Evolutionary conservation across 768 basidiomycete species (phyloP), one percentile per base, ranked within the genome.

Genomic region (Calocera viscosa): DNA sequence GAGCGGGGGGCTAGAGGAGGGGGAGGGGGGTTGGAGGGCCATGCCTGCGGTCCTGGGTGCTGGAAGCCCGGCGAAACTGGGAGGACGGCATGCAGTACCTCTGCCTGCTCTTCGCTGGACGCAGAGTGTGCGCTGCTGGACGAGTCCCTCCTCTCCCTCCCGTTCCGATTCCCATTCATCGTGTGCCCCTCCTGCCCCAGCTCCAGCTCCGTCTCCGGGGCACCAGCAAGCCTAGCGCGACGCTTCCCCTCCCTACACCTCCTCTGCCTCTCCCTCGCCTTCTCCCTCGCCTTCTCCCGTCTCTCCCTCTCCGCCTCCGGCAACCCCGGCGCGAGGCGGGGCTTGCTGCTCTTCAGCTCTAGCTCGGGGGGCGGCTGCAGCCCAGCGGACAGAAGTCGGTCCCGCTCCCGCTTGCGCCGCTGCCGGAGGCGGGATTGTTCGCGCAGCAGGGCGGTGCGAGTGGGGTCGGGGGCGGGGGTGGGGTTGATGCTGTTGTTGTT

Each of bases 241-340:
- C 30, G 14, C 53, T 60, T 60, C 14, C 26, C 53, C 53, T 60
- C 53, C 53, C 53, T 60, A 19, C 53, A 60, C 53, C 53, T 60
- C 53, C 53, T 60, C 53, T 60, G 53, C 53, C 53, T 60, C 30
- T 60, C 53, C 14, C 53, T 14, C 53, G 53, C 53, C 30, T 60
- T 60, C 53, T 26, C 53, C 53, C 53, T 14, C 24, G 30, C 53
- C 53, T 22, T 26, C 30, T 60, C 53, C 53, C 30, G 11, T 26
- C 30, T 64, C 16, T 35, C 63, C 38, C 63, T 7, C 34, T 64
- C 34, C 17, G 3, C 32, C 30, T 11, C 63, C 63, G 63, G 11
- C 17, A 40, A n/a, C 10, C n/a, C 63, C 32, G 24, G 43, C 8
- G 2, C 30, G 30, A 16, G 26, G 11, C 10, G 14, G 16, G 53